Evolutionary conservation across 2,329 filamentous ascomycete species (phyloP).

Genomic region (Scorias spongiosa): DNA sequence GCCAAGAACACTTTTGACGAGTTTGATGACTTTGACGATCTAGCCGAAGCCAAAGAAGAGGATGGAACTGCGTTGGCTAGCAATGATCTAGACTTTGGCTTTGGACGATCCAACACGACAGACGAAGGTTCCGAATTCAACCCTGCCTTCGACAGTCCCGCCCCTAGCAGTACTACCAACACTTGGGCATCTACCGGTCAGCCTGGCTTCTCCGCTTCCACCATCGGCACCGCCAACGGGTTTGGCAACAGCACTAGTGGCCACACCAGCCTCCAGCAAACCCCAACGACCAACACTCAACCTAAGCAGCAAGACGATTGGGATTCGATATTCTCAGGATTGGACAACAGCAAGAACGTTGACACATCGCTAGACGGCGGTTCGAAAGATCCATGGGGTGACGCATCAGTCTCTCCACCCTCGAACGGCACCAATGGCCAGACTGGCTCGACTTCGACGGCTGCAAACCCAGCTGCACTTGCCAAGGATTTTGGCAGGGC

Average conservation of each 20-base stretch:
- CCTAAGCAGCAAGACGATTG: slow-evolving; percentile 51
- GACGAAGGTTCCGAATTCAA: slow-evolving; percentile 63
- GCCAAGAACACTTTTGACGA: slow-evolving; percentile 48
- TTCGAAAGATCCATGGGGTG: slow-evolving; percentile 15
- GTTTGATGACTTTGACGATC: slow-evolving; percentile 67
- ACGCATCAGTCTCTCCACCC: background rate
- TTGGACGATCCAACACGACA: slow-evolving; percentile 32
- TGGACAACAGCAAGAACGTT: slow-evolving; percentile 39
- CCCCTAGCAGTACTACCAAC: slow-evolving; percentile 33
- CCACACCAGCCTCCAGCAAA: slow-evolving; percentile 18
- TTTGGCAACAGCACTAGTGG: slow-evolving; percentile 20
- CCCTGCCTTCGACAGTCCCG: slow-evolving; percentile 58
- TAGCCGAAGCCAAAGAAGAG: slow-evolving; percentile 70
- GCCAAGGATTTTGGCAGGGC: slow-evolving; percentile 39
- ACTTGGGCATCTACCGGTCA: slow-evolving; percentile 20
- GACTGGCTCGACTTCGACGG: background rate
- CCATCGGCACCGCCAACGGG: slow-evolving; percentile 20
- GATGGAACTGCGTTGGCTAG: slow-evolving; percentile 40
- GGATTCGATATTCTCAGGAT: slow-evolving; percentile 81
- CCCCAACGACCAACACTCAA: slow-evolving; percentile 19
- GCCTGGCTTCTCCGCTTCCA: slow-evolving; percentile 19
- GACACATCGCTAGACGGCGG: slow-evolving; percentile 11
- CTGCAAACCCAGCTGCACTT: background rate
- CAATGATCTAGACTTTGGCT: slow-evolving; percentile 64
- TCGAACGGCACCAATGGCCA: background rate